Base-by-base conservation (phyloP, 345 rosid species). In the Rubroshorea leprosula region DNA sequence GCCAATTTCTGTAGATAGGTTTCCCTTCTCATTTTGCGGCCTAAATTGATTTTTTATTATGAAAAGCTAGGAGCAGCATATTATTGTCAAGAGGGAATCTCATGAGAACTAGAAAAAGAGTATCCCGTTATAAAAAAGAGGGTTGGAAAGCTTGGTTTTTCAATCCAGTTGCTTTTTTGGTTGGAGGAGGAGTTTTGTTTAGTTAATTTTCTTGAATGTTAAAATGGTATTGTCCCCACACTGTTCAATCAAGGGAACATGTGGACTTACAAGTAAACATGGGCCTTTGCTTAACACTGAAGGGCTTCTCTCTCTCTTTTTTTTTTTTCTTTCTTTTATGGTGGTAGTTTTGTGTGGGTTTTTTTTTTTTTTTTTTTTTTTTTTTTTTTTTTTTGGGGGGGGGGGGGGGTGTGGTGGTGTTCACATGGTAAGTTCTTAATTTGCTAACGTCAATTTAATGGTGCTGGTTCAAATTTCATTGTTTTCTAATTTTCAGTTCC, bases 401-500 rank as follows among this genome's bases (percentile, higher is more conserved):
- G 41, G 11, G 41, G 12, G 6, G 41, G 41, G 12, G 41, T 35
- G 41, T 35, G 7, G 11, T 6, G 41, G 5, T 35, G 41, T n/a
- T n/a, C n/a, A n/a, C n/a, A n/a, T n/a, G n/a, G n/a, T n/a, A n/a
- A n/a, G n/a, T n/a, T n/a, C n/a, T n/a, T 5, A 39, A 13, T 25
- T 19, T 27, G 12, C 31, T 20, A 22, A n/a, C 24, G 6, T 61
- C 22, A 12, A 17, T n/a, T 48, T 13, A 62, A 47, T 43, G 39
- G 23, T 63, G 24, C 38, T 41, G 22, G 13, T 58, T 24, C 51
- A 14, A 58, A 51, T 38, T 51, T n/a, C n/a, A n/a, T 2, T 43
- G 23, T 55, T 23, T 19, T 44, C 24, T 59, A 57, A 46, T 66
- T 69, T 73, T 52, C 92, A 90, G 97, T 66, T 80, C 95, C 64